phyloP scores from a whole-genome alignment of 805 yeast species.

The Cephaloascus fragrans region DNA sequence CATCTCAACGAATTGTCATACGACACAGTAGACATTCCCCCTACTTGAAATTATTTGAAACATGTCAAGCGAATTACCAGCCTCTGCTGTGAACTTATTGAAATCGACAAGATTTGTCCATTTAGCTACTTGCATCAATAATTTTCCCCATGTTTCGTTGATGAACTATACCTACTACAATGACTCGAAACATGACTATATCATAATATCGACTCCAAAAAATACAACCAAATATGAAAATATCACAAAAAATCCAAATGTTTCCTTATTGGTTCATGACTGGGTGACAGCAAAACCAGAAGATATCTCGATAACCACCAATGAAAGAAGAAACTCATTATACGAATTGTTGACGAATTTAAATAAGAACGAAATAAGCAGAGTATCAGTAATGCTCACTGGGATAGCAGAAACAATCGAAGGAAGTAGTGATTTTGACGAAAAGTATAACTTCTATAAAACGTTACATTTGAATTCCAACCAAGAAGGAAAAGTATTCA shows the following conservation, averaged over 20 bases:
- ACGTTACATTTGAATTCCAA: slow-evolving; percentile 49
- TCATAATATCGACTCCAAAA: slow-evolving; percentile 65
- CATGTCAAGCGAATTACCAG: not conserved
- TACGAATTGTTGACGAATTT: slow-evolving; percentile 56
- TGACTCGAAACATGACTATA: slow-evolving; percentile 31
- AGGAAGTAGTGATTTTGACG: slow-evolving; percentile 19
- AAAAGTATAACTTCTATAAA: slow-evolving; percentile 51
- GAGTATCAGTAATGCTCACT: slow-evolving; percentile 71
- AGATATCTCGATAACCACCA: slow-evolving; percentile 7
- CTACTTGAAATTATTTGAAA: no score
- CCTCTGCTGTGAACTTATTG: slow-evolving; percentile 19
- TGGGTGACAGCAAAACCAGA: slow-evolving; percentile 61
- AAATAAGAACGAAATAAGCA: slow-evolving; percentile 71
- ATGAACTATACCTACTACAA: slow-evolving; percentile 78
- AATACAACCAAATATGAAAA: slow-evolving; percentile 69
- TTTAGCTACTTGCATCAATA: slow-evolving; percentile 68
- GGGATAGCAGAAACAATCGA: slow-evolving; percentile 57
- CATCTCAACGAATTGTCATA: no score
- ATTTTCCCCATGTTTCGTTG: slow-evolving; percentile 77
- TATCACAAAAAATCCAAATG: slow-evolving; percentile 60
- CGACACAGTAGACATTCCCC: no score
- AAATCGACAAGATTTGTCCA: slow-evolving; percentile 66
- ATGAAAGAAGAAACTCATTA: slow-evolving; percentile 10
- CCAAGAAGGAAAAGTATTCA: slow-evolving; percentile 63
- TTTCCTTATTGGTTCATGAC: slow-evolving; percentile 80